Evolutionary conservation across 108 stramenopile species (phyloP).

Genomic region (Nitzschia putrida): DNA sequence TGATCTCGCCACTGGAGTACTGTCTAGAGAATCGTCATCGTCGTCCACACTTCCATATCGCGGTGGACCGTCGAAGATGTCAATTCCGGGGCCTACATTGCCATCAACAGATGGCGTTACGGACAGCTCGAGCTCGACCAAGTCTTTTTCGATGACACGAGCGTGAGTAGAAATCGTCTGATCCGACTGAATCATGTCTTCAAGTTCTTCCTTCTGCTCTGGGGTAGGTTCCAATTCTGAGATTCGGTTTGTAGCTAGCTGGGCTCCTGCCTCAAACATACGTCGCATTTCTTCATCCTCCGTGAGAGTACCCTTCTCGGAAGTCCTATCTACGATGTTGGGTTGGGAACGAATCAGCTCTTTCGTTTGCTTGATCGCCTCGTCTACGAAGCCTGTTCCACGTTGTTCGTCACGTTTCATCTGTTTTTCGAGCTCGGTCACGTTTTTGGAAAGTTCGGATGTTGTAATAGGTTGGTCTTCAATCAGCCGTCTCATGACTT

Average conservation of each 20-base stretch:
- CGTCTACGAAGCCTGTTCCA: slow-evolving; percentile 77
- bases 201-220: slow-evolving; percentile 50
- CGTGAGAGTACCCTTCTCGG: slow-evolving; percentile 6
- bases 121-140: slow-evolving; percentile 72
- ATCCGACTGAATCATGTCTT: slow-evolving; percentile 67
- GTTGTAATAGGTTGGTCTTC: slow-evolving; percentile 65
- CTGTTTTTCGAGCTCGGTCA: slow-evolving; percentile 77
- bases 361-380: slow-evolving; percentile 82
- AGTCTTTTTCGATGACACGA: slow-evolving; percentile 72
- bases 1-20: slow-evolving; percentile 77
- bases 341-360: slow-evolving; percentile 50
- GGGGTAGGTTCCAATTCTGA: slow-evolving; percentile 17
- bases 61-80: slow-evolving; percentile 85
- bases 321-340: slow-evolving; percentile 27
- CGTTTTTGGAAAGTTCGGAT: slow-evolving; percentile 67
- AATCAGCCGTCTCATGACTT: slow-evolving; percentile 56
- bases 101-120: slow-evolving; percentile 71
- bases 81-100: slow-evolving; percentile 49
- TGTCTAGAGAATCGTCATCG: slow-evolving; percentile 79
- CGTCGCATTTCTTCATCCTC: slow-evolving; percentile 66
- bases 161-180: slow-evolving; percentile 73
- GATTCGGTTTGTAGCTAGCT: slow-evolving; percentile 58
- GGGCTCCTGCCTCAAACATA: slow-evolving; percentile 79
- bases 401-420: slow-evolving; percentile 59
- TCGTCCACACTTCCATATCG: slow-evolving; percentile 76